Evolutionary conservation across 2,329 filamentous ascomycete species (phyloP), one percentile per base, ranked within the genome.

Genomic region (Cladobotryum protrusum): DNA sequence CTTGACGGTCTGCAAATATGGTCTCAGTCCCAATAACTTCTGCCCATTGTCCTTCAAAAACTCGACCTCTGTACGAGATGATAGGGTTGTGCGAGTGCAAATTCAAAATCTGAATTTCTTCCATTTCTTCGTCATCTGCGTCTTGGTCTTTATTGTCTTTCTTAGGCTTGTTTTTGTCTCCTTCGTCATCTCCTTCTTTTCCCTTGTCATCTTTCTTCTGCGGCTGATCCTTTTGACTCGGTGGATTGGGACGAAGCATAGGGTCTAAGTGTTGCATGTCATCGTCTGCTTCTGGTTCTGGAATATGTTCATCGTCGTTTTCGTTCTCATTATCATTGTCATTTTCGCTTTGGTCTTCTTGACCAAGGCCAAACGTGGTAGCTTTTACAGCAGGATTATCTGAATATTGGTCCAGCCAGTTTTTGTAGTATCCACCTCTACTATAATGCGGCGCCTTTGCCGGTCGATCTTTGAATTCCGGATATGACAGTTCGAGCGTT

Each of bases 11-110:
- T 1, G 76, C 77, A 59, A 96, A 85, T 39, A 95, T 79, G 56
- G 91, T 72, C 57, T 95, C 89, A 0, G 90, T 95, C 34, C 92
- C 92, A 40, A 95, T 80, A 52, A 89, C 86, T 54, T 87, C 82
- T 11, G 82, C 79, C 92, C 92, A 97, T 42, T 81, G 72, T 56
- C 89, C 92, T 55, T 82, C 83, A 63, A 91, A 93, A 18, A 95
- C 72, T 54, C 85, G 81, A 29, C 86, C 87, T 51, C 85, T 79
- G 68, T 95, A 95, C 18, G 86, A 86, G 52, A 96, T 77, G 24
- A 96, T 72, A 0, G 92, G 92, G 44, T 87, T 85, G 2, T 71
- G 61, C 1, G 85, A 85, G 66, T 95, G 86, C 3, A 96, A 75
- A 24, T 89, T 89, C n/a, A 93, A 74, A 45, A 96, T 84, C 62